Evolutionary conservation across 1,139 yeast genomes (phyloP), one percentile per base, ranked within the genome.

Genomic region (Debaryomyces sp.): DNA sequence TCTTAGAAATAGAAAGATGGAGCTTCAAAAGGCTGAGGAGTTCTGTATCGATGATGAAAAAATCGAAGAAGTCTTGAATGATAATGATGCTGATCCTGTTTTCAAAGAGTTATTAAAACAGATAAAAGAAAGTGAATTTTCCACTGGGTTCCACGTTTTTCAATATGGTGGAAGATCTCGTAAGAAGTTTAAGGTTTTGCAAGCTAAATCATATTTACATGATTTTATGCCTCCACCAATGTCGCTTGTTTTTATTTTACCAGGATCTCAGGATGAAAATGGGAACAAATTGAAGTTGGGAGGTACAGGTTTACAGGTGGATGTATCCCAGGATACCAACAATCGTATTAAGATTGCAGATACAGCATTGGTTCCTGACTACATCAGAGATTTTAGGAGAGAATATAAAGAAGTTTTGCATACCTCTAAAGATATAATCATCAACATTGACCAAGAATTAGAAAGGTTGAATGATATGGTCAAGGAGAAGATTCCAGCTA

Each of bases 141-240:
- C 64, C 17, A 50, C 78, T 1, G 78, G 79, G 0, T 76, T 76
- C 54, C 81, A 76, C 55, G 64, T 78, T 1, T 68, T 61, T 49
- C 49, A 49, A 21, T 60, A 66, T 50, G 58, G 73, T 2, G 76
- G 74, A 9, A 61, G 78, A 39, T 61, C 74, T 1, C 57, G 63
- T 2, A 62, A 55, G 37, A 55, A 55, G 2, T 47, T 61, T 26
- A 66, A 75, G 41, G 56, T 63, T 1, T 36, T 76, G 3, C 71
- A 71, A 23, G 63, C 74, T 1, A 70, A 67, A 50, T 71, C 80
- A 13, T 77, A 65, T 53, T 57, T 79, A 7, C 56, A 73, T 48
- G 77, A 75, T 37, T 75, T 76, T 49, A 78, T 79, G 70, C 70
- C 73, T 1, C 57, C 68, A n/a, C 82, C 84, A 5, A 49, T 60